Evolutionary conservation across 2,329 filamentous ascomycete genomes (phyloP), one percentile per base, ranked within the genome.

Genomic region (Penicillium sp.): DNA sequence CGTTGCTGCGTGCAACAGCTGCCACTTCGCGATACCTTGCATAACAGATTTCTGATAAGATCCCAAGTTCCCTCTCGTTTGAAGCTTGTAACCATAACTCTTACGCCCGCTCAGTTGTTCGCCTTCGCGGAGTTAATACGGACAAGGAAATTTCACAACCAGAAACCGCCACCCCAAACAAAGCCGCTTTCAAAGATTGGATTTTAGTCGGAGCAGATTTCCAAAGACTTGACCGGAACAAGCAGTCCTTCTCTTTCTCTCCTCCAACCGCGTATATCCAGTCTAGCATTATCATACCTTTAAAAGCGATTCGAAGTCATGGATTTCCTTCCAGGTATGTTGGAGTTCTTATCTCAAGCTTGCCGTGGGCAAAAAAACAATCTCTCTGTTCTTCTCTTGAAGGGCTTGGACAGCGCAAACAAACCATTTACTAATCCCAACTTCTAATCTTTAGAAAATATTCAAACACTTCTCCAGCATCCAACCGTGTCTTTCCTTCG

Each of bases 271-370:
- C 21, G 21, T 11, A 37, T 16, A 39, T 3, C 19, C 11, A 13
- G 39, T 22, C 39, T 9, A 41, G 19, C 19, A 41, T 22, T 3
- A 3, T 13, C 1, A 10, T 14, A 41, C 19, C 39, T 5, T 16
- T 35, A 19, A 49, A 24, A 39, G 0, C 31, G 11, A n/a, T 24
- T 11, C 49, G 21, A 39, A 46, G 47, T 9, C 41, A 65, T 66
- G 63, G 63, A 66, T 24, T 52, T 60, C 47, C 54, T 66, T 26
- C 63, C 62, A 57, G 63, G 63, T 66, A 58, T 2, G n/a, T 24
- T 22, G 16, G 16, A 41, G 19, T 7, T 21, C 24, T 19, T 19
- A 47, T 29, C 45, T 29, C 26, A 31, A 27, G n/a, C n/a, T 22
- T 11, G 19, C 26, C 14, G 24, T 11, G 11, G 26, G 24, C 19